A percentile compares a stretch with the other conserved stretches of the same genome.
phyloP scores from a whole-genome alignment of 1,284 basidiomycete genomes.

The Microbotryum intermedium region DNA sequence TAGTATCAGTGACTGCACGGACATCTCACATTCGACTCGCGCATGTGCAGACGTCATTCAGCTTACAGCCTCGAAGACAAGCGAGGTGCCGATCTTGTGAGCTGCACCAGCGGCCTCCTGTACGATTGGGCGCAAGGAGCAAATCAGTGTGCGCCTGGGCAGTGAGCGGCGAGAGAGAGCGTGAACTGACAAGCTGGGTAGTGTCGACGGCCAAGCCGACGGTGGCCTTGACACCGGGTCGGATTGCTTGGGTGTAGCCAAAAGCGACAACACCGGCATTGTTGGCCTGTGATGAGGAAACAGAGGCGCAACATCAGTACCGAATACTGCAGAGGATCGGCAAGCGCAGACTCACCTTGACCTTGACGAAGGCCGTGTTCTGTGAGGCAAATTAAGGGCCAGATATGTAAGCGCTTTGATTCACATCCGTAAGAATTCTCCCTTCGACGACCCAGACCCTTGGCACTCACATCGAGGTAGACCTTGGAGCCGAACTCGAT shows the following conservation, averaged over 20 bases:
- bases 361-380: constrained; percentile 48
- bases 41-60: too few species aligned
- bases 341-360: constrained; percentile 58
- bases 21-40: too few species aligned
- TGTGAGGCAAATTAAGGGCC: neutral
- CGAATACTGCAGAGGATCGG: too few species aligned
- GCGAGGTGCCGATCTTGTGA: constrained; percentile 50
- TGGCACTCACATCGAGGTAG: constrained; percentile 50
- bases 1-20: too few species aligned
- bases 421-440: neutral
- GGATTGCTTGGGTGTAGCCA: constrained; percentile 74
- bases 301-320: too few species aligned
- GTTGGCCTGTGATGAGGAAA: constrained; percentile 46
- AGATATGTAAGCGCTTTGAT: neutral
- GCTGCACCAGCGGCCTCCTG: constrained; percentile 41
- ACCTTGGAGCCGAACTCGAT: constrained; percentile 96
- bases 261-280: constrained; percentile 72
- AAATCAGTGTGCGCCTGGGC: neutral
- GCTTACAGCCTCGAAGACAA: constrained; percentile 45
- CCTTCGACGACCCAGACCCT: neutral
- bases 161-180: neutral
- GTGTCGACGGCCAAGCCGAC: constrained; percentile 66
- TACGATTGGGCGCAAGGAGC: constrained; percentile 6
- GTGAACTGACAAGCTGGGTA: constrained; percentile 35
- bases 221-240: constrained; percentile 88